Conservation (phyloP, 2,329 filamentous ascomycete species). For the Drechslerella dactyloides region DNA sequence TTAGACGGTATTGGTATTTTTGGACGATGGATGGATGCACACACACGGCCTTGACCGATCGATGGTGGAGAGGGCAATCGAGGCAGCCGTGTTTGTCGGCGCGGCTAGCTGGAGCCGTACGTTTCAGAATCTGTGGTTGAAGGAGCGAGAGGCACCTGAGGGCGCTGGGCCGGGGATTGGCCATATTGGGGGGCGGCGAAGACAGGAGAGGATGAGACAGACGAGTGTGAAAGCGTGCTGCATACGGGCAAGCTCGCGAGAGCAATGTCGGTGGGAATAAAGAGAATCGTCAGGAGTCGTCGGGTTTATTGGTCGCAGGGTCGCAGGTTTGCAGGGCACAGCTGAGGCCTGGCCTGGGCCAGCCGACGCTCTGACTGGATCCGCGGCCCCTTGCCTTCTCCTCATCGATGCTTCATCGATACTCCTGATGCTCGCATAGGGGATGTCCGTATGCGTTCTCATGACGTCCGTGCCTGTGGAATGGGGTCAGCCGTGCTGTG, state of each 20-base stretch:
- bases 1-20: no score
- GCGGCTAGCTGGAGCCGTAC: background rate
- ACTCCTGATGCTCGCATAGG: no score
- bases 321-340: no score
- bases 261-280: background rate
- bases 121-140: conserved; percentile 5
- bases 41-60: no score
- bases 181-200: background rate
- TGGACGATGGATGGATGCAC: no score
- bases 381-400: no score
- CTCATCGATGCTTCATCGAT: no score
- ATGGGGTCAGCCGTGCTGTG: background rate
- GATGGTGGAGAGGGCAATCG: background rate
- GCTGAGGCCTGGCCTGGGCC: no score
- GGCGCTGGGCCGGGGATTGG: background rate
- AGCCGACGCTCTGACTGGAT: no score
- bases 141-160: background rate
- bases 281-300: background rate
- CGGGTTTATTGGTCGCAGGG: background rate
- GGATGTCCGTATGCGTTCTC: no score
- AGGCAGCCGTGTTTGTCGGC: conserved; percentile 2
- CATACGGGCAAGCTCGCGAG: background rate
- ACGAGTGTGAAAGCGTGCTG: background rate
- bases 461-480: no score
- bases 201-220: background rate